Evolutionary conservation across 2,329 filamentous ascomycete genomes (phyloP).

Genomic region (Domatiomyces catenatus): DNA sequence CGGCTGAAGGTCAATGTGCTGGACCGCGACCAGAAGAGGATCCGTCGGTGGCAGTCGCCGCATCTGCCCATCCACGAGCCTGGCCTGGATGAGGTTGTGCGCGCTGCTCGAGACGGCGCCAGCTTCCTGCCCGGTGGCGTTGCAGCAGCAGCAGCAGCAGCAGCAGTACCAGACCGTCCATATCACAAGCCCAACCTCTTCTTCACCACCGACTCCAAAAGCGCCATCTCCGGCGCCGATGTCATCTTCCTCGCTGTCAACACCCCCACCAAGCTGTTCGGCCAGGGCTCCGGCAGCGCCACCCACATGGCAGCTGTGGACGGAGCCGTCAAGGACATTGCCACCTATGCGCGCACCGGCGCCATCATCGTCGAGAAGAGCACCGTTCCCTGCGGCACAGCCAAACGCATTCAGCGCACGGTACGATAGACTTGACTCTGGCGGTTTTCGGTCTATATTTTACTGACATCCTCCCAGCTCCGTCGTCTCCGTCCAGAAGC

Average conservation of each 20-base stretch:
- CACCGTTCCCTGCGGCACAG: constrained; percentile 62
- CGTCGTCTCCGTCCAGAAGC: constrained; percentile 18
- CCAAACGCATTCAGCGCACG: constrained; percentile 52
- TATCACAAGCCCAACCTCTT: constrained; percentile 49
- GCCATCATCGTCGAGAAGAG: constrained; percentile 70
- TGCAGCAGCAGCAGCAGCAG: too few species aligned
- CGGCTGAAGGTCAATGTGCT: constrained; percentile 37
- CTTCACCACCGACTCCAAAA: constrained; percentile 54
- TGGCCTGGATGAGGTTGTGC: constrained; percentile 52
- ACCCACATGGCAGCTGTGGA: constrained; percentile 61
- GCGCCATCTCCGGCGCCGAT: constrained; percentile 51
- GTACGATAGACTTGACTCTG: constrained; percentile 37
- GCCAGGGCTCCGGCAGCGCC: constrained; percentile 53
- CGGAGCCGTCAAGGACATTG: constrained; percentile 52
- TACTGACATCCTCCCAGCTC: constrained; percentile 3
- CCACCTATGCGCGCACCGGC: constrained; percentile 47
- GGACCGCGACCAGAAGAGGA: constrained; percentile 50
- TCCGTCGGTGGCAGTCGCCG: constrained; percentile 57
- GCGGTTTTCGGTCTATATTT: too few species aligned
- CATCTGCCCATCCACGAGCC: constrained; percentile 65
- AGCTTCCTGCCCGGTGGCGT: constrained; percentile 5
- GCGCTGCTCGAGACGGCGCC: constrained; percentile 28
- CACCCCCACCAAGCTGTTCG: constrained; percentile 60
- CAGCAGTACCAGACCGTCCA: constrained; percentile 24
- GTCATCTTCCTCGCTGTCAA: constrained; percentile 64